Evolutionary conservation across 176 grass and related monocot species (phyloP).

Genomic region (Oryza meridionalis): DNA sequence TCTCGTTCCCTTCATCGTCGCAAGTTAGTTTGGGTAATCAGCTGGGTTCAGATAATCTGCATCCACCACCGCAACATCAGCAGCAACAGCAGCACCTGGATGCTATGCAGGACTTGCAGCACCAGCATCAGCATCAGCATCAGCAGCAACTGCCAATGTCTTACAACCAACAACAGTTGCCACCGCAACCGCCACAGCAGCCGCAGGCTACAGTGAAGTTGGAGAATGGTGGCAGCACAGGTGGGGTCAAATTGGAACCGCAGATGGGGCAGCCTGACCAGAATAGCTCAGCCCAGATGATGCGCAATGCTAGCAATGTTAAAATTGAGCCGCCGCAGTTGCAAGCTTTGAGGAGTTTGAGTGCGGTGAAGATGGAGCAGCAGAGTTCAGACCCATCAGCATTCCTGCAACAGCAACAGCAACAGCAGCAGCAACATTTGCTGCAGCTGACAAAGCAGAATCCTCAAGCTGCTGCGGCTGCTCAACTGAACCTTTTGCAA

Average conservation of each 20-base stretch:
- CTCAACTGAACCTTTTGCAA: constrained; percentile 71
- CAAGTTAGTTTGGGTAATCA: constrained; percentile 57
- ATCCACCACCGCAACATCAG: constrained; percentile 49
- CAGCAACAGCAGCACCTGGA: constrained; percentile 60
- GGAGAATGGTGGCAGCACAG: constrained; percentile 60
- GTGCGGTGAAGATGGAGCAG: constrained; percentile 84
- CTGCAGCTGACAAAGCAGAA: constrained; percentile 83
- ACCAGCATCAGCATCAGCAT: constrained; percentile 38
- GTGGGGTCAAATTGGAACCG: constrained; percentile 70
- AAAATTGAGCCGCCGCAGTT: constrained; percentile 79
- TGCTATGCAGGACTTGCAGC: constrained; percentile 57
- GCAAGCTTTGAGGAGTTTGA: constrained; percentile 78
- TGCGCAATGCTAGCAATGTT: constrained; percentile 40
- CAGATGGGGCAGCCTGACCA: constrained; percentile 68
- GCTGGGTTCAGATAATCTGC: constrained; percentile 55
- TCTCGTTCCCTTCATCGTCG: constrained; percentile 65
- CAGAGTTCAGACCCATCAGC: constrained; percentile 61
- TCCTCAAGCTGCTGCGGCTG: constrained; percentile 79
- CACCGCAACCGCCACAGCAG: constrained; percentile 54
- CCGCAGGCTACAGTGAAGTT: constrained; percentile 69
- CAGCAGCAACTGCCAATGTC: constrained; percentile 59
- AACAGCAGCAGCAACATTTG: constrained; percentile 62
- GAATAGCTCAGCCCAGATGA: constrained; percentile 56
- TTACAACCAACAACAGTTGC: constrained; percentile 60
- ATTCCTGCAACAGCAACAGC: constrained; percentile 63